Conservation (phyloP, 805 yeast species). For the Candida dajiaensis region DNA sequence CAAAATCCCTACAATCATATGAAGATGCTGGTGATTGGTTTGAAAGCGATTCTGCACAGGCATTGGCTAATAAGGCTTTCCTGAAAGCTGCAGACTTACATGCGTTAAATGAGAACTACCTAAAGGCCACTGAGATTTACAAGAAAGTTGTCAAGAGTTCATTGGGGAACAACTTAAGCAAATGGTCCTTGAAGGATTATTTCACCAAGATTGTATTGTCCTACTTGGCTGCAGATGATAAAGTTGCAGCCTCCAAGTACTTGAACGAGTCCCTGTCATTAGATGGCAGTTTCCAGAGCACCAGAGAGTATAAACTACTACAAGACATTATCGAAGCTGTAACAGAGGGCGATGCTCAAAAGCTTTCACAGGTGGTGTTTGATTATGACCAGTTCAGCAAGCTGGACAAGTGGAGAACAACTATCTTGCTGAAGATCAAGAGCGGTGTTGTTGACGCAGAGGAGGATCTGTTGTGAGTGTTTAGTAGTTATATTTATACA, state of each 20-base stretch:
- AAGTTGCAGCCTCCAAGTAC: constrained; percentile 77
- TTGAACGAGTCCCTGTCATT: constrained; percentile 56
- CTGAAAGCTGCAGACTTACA: constrained; percentile 85
- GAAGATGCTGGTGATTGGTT: constrained; percentile 97
- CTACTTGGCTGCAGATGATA: constrained; percentile 76
- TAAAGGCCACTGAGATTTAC: constrained; percentile 69
- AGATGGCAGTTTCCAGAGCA: constrained; percentile 70
- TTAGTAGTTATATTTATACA: too few relatives aligned
- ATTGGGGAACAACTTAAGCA: constrained; percentile 65
- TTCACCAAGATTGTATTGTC: constrained; percentile 80
- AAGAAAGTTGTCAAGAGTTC: constrained; percentile 75
- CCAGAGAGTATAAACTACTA: constrained; percentile 71
- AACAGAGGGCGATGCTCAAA: constrained; percentile 73
- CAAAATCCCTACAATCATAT: constrained; percentile 68
- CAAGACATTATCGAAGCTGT: constrained; percentile 67
- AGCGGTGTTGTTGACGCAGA: constrained; percentile 64
- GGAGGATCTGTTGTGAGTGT: constrained; percentile 43
- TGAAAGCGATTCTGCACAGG: constrained; percentile 87
- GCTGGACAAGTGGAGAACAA: constrained; percentile 87
- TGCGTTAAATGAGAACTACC: constrained; percentile 69
- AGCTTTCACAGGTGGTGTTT: constrained; percentile 64
- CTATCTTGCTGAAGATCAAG: constrained; percentile 76
- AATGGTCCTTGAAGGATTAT: constrained; percentile 92
- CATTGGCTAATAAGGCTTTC: constrained; percentile 81
- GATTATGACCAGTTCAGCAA: constrained; percentile 85